These are phyloP conservation scores for Raphanus hybrid DNA, from an alignment of 441 rosid species.

Conservation along the genomic window DNA sequence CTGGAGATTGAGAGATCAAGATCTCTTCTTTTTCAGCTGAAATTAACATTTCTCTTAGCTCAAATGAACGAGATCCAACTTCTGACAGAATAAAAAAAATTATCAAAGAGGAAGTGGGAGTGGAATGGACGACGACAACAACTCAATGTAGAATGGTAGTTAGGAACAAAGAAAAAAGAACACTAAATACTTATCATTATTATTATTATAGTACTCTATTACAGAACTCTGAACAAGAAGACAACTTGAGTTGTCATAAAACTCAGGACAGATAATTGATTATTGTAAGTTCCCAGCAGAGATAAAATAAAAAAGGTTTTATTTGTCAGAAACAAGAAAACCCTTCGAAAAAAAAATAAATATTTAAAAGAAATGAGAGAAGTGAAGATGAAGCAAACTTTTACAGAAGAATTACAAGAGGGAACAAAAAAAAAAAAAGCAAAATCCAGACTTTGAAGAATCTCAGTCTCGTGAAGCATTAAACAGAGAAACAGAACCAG, in stretches of 20 bases:
- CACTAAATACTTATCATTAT: slow-evolving; percentile 21
- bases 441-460: slow-evolving; percentile 30
- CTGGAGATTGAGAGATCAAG: slow-evolving; percentile 35
- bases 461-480: slow-evolving; percentile 32
- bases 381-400: slow-evolving; percentile 39
- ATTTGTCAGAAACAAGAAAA: slow-evolving; percentile 42
- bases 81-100: slow-evolving; percentile 28
- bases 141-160: slow-evolving; percentile 41
- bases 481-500: slow-evolving; percentile 33
- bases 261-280: slow-evolving; percentile 31
- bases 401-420: slow-evolving; percentile 14
- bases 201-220: slow-evolving; percentile 27
- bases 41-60: slow-evolving; percentile 23
- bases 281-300: slow-evolving; percentile 27
- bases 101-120: slow-evolving; percentile 27
- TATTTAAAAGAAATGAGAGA: slow-evolving; percentile 14
- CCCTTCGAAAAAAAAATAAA: slow-evolving; percentile 3
- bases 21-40: slow-evolving; percentile 41
- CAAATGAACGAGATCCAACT: slow-evolving; percentile 32
- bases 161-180: slow-evolving; percentile 32
- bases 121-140: slow-evolving; percentile 41
- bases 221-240: slow-evolving; percentile 42
- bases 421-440: neutral
- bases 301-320: slow-evolving; percentile 13
- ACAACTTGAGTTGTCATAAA: slow-evolving; percentile 42